phyloP scores from a whole-genome alignment of 306 rosid species.

The Glycine latifolia region DNA sequence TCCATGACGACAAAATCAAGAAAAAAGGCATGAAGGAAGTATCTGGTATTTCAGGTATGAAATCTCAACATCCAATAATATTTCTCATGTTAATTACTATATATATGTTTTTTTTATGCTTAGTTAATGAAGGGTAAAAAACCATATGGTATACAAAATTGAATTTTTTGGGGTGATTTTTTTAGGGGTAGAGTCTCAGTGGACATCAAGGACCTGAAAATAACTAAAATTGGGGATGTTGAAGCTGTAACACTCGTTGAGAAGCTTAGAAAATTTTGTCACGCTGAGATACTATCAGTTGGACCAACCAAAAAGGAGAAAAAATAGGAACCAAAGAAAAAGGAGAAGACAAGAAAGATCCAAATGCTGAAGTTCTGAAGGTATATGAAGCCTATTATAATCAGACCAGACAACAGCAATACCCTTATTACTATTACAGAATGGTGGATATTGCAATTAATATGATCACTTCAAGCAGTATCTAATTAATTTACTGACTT shows the following conservation, averaged over 20 bases:
- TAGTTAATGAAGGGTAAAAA: neutral
- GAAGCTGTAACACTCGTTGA: conserved; percentile 64
- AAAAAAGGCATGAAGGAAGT: conserved; percentile 70
- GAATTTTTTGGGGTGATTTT: conserved; percentile 5
- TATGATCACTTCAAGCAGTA: no score
- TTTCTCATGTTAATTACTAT: neutral
- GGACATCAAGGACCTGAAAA: conserved; percentile 72
- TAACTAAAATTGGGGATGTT: conserved; percentile 71
- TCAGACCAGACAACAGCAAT: conserved; percentile 23
- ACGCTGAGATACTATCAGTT: conserved; percentile 67
- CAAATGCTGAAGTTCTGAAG: conserved; percentile 43
- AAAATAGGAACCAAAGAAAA: conserved; percentile 57
- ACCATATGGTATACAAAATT: neutral
- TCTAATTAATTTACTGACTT: no score
- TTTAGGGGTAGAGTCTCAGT: conserved; percentile 73
- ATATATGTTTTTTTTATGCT: neutral
- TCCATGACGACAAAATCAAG: conserved; percentile 60
- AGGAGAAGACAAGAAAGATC: conserved; percentile 53
- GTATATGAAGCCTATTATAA: neutral
- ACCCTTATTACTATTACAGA: conserved; percentile 40
- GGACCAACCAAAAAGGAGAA: conserved; percentile 77
- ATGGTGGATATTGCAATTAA: no score
- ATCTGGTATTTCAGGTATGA: conserved; percentile 71
- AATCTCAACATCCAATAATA: neutral
- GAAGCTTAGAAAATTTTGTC: conserved; percentile 68